Evolutionary conservation across 2,329 filamentous ascomycete genomes (phyloP).

Genomic region (Balansia obtecta): DNA sequence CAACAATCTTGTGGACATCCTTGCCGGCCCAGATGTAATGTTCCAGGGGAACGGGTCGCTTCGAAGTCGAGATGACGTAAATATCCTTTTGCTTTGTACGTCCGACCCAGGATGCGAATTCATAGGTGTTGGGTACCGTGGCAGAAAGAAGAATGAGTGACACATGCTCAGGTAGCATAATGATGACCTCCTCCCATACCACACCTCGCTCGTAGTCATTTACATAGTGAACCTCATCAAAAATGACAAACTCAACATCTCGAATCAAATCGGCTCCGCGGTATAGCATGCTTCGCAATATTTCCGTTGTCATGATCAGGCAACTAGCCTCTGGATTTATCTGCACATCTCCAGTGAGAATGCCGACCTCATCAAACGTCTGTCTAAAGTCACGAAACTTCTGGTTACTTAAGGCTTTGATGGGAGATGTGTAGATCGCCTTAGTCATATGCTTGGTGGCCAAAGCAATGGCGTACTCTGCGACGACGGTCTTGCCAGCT

Average conservation of each 20-base stretch:
- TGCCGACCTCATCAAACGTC: conserved; percentile 89
- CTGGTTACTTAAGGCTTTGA: conserved; percentile 96
- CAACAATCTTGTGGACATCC: conserved; percentile 86
- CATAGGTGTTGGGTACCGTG: conserved; percentile 92
- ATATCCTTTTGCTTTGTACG: conserved; percentile 98
- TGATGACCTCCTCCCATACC: conserved; percentile 99
- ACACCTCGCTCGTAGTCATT: conserved; percentile 93
- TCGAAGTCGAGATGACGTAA: conserved; percentile 95
- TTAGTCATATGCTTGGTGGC: conserved; percentile 99
- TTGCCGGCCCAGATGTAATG: conserved; percentile 96
- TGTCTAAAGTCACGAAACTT: conserved; percentile 93
- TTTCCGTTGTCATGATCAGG: conserved; percentile 98
- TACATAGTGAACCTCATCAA: conserved; percentile 97
- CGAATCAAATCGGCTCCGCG: conserved; percentile 89
- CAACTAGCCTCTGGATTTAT: conserved; percentile 97
- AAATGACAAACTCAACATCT: conserved; percentile 97
- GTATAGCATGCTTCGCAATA: conserved; percentile 95
- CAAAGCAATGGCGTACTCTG: conserved; percentile 92
- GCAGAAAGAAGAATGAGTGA: conserved; percentile 90
- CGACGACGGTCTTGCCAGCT: conserved; percentile 94
- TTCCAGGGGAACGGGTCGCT: conserved; percentile 86
- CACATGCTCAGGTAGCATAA: conserved; percentile 96
- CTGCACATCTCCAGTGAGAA: conserved; percentile 93
- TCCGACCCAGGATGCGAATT: conserved; percentile 97
- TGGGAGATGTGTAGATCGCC: conserved; percentile 96